phyloP scores from a whole-genome alignment of 345 rosid genomes.

The Populus alba region DNA sequence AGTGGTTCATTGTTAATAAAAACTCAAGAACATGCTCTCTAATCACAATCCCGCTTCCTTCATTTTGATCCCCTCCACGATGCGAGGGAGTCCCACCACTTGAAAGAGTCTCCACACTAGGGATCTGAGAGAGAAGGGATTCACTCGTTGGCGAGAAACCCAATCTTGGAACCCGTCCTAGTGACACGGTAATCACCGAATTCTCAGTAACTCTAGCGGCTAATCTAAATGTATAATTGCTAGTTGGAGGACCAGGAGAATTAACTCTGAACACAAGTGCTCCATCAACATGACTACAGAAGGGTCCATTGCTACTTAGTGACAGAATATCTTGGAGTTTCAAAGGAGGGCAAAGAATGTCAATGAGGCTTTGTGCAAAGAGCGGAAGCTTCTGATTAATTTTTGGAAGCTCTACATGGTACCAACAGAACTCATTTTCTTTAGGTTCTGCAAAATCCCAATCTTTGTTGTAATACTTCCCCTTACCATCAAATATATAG shows the following conservation, averaged over 20 bases:
- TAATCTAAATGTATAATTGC: slow-evolving; percentile 76
- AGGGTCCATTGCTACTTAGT: slow-evolving; percentile 92
- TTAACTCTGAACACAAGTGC: slow-evolving; percentile 94
- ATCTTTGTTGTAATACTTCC: slow-evolving; percentile 61
- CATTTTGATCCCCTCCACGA: slow-evolving; percentile 47
- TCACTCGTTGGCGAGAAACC: slow-evolving; percentile 79
- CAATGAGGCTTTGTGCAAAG: slow-evolving; percentile 85
- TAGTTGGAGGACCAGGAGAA: slow-evolving; percentile 80
- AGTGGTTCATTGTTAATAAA: slow-evolving; percentile 89
- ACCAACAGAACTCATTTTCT: slow-evolving; percentile 89
- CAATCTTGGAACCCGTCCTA: slow-evolving; percentile 86
- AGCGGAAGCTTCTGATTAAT: slow-evolving; percentile 72
- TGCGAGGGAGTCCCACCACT: slow-evolving; percentile 29
- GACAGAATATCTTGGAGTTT: slow-evolving; percentile 94
- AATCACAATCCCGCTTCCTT: slow-evolving; percentile 70
- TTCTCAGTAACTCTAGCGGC: slow-evolving; percentile 89
- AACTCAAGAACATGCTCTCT: slow-evolving; percentile 97
- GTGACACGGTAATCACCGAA: slow-evolving; percentile 87
- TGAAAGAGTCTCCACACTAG: slow-evolving; percentile 66
- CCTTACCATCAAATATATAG: slow-evolving; percentile 77
- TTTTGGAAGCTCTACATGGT: slow-evolving; percentile 87
- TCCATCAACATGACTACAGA: slow-evolving; percentile 85
- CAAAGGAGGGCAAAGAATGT: slow-evolving; percentile 87
- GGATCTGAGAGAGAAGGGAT: slow-evolving; percentile 89
- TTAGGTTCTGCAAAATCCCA: slow-evolving; percentile 82